These are phyloP conservation scores for Cronartium quercuum DNA, from an alignment of 1,284 basidiomycete species.

Conservation along the genomic window DNA sequence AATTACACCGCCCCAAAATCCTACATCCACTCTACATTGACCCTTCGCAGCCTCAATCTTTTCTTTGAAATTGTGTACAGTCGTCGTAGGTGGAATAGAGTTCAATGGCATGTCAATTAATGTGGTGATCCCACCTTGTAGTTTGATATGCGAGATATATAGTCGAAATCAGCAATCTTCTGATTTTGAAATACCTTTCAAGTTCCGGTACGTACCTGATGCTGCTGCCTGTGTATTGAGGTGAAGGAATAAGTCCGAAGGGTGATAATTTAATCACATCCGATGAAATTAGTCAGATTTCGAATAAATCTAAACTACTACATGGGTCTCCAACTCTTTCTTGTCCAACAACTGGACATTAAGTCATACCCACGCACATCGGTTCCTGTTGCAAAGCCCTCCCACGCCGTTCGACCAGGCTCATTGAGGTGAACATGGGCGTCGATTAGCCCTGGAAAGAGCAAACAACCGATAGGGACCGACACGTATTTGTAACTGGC, in stretches of 20 bases:
- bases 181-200: too few relatives aligned
- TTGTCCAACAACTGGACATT: background rate
- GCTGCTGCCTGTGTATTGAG: conserved; percentile 60
- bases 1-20: conserved; percentile 90
- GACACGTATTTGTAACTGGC: conserved; percentile 2
- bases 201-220: too few relatives aligned
- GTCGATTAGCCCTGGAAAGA: conserved; percentile 40
- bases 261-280: background rate
- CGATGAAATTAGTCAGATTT: background rate
- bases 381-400: conserved; percentile 86
- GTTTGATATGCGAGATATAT: too few relatives aligned
- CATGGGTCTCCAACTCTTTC: background rate
- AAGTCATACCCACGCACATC: conserved; percentile 34
- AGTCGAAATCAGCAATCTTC: too few relatives aligned
- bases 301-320: background rate
- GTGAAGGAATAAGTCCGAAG: too few relatives aligned
- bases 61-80: conserved; percentile 62
- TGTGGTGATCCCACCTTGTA: conserved; percentile 84
- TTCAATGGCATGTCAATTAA: conserved; percentile 93
- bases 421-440: conserved; percentile 87
- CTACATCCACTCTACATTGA: conserved; percentile 76
- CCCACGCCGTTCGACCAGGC: conserved; percentile 85
- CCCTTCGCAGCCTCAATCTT: conserved; percentile 66
- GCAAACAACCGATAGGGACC: background rate
- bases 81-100: conserved; percentile 87